phyloP scores from a whole-genome alignment of 768 basidiomycete species.

The Boletus sensibilis region DNA sequence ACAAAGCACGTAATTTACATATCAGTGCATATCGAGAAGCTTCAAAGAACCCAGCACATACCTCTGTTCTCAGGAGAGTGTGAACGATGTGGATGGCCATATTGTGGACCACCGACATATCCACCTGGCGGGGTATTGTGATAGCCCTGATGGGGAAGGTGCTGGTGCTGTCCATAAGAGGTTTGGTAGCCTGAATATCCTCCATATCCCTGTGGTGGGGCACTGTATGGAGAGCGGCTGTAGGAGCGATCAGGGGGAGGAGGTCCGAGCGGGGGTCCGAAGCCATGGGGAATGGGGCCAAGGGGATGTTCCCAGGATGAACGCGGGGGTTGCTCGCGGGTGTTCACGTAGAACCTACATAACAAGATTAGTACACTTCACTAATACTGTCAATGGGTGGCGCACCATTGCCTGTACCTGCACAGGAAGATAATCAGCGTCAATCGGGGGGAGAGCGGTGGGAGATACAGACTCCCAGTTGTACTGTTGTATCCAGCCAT shows the following conservation, averaged over 20 bases:
- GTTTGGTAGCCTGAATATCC: slow-evolving; percentile 20
- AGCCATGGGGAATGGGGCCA: slow-evolving; percentile 42
- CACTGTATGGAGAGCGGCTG: slow-evolving; percentile 32
- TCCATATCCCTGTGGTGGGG: slow-evolving; percentile 15
- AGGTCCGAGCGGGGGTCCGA: slow-evolving; percentile 38
- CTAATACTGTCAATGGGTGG: slow-evolving; percentile 1
- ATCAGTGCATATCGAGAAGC: background rate
- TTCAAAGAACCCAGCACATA: background rate
- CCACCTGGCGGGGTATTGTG: slow-evolving; percentile 16
- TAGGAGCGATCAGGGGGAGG: slow-evolving; percentile 43
- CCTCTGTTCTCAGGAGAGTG: slow-evolving; percentile 21
- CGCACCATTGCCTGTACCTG: slow-evolving; percentile 69
- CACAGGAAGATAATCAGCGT: slow-evolving; percentile 26
- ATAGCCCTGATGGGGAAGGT: slow-evolving; percentile 15
- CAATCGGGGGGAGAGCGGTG: slow-evolving; percentile 14
- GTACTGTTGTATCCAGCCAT: slow-evolving; percentile 68
- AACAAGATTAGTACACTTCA: background rate
- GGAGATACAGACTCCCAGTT: slow-evolving; percentile 56
- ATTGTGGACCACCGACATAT: slow-evolving; percentile 11
- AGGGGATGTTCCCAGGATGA: slow-evolving; percentile 71
- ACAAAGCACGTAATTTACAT: slow-evolving; percentile 3
- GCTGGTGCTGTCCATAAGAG: slow-evolving; percentile 1
- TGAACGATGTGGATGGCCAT: background rate
- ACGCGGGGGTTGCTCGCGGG: slow-evolving; percentile 55
- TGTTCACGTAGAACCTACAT: slow-evolving; percentile 77